A percentile compares a stretch with the other conserved stretches of the same genome.
Conservation (phyloP, 306 rosid species). For the Luffa acutangula region DNA sequence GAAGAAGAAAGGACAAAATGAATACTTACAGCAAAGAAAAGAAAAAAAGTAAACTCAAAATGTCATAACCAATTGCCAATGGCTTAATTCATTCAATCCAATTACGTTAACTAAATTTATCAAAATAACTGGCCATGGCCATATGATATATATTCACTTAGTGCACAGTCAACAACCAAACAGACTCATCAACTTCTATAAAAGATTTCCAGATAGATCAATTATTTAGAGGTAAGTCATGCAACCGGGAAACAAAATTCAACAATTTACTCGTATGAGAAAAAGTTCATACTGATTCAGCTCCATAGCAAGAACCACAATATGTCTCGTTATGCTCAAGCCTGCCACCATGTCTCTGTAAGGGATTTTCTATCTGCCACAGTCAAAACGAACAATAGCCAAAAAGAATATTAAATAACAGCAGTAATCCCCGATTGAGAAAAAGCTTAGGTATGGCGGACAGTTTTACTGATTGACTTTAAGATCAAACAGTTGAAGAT, state of each 20-base stretch:
- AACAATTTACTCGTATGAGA: neutral
- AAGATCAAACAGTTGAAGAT: neutral
- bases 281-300: conserved; percentile 59
- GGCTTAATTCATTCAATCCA: neutral
- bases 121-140: neutral
- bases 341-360: conserved; percentile 96
- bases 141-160: neutral
- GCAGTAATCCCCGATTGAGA: neutral
- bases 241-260: neutral
- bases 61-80: neutral
- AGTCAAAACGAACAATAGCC: conserved; percentile 12
- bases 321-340: conserved; percentile 98
- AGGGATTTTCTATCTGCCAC: conserved; percentile 76
- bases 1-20: neutral
- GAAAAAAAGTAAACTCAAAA: neutral
- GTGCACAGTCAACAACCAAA: neutral
- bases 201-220: neutral
- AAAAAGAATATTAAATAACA: conserved; percentile 2
- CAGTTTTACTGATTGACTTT: neutral
- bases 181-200: neutral
- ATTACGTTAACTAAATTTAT: neutral
- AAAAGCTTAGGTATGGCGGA: neutral
- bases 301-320: conserved; percentile 94
- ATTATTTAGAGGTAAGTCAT: neutral
- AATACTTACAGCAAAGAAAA: neutral